These are phyloP conservation scores for Sclerotinia sclerotiorum DNA, from an alignment of 2,329 filamentous ascomycete genomes.

Conservation along the genomic window DNA sequence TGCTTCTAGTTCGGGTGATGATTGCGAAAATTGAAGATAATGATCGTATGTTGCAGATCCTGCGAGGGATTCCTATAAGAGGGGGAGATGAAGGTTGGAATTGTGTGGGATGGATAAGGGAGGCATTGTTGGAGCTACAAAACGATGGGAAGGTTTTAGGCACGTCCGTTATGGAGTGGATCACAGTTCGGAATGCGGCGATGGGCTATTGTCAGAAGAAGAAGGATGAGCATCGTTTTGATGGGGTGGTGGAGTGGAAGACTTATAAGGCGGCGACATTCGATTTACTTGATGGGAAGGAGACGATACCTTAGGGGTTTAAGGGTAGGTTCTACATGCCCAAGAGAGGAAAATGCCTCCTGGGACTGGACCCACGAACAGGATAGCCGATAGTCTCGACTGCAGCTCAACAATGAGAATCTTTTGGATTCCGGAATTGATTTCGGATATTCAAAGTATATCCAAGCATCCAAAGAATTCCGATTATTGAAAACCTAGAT, in stretches of 20 bases:
- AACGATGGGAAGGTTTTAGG: constrained; percentile 44
- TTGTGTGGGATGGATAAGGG: constrained; percentile 40
- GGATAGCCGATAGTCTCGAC: no score
- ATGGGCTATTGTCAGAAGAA: constrained; percentile 44
- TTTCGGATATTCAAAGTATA: no score
- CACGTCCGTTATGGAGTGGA: constrained; percentile 43
- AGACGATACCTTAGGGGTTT: constrained; percentile 16
- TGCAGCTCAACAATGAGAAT: no score
- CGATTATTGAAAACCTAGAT: no score
- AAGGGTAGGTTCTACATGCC: not conserved
- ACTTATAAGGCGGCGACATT: constrained; percentile 24
- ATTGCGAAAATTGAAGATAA: not conserved
- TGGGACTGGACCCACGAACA: no score
- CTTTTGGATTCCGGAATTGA: no score
- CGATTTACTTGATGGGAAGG: constrained; percentile 22
- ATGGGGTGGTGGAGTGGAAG: constrained; percentile 25
- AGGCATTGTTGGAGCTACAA: constrained; percentile 41
- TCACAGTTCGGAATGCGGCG: constrained; percentile 40
- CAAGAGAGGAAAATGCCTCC: no score
- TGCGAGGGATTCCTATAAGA: accelerated
- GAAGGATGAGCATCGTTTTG: constrained; percentile 30
- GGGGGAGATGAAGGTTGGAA: not conserved
- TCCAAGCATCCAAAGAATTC: no score
- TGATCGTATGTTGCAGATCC: not conserved
- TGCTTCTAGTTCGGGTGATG: not conserved